Evolutionary conservation across 1,139 yeast genomes (phyloP), one percentile per base, ranked within the genome.

Genomic region (Hyphopichia burtonii): DNA sequence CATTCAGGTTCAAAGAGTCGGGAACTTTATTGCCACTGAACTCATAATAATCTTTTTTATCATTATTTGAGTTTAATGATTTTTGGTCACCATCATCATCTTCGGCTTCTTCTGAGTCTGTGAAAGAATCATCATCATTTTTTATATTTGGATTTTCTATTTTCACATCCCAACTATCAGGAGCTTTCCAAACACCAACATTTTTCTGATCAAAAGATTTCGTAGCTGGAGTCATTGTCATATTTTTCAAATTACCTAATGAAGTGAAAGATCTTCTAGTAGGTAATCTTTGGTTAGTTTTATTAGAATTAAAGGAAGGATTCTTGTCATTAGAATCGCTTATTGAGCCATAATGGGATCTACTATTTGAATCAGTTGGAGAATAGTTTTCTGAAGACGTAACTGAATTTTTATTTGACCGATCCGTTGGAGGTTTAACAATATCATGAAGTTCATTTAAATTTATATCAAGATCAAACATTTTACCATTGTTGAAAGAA

Each of bases 101-200:
- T 38, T 34, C 22, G 5, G 7, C 17, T 16, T 36, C 36, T 25
- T 40, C 31, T 19, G 34, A 16, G 15, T 39, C 31, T n/a, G 31
- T 37, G 27, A 32, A 33, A 28, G 16, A 38, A 38, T 40, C 38
- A 2, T 31, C 49, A n/a, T 51, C 55, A 4, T 41, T 40, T 5
- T 43, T 45, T 4, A 47, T 45, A 18, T 44, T 35, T 2, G 42
- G 32, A 17, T 42, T 49, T 16, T 56, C 73, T 4, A 66, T 65
- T 48, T 79, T 82, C 8, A 84, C 88, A 50, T 83, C 91, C 93
- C 93, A 85, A 55, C 86, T 80, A 54, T 85, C 91, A 0, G 93
- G 93, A 1, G 93, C 86, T 31, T 71, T 71, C 93, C 93, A 80
- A 9, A 62, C 42, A 5, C 37, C 40, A 15, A n/a, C 12, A 36